These are phyloP conservation scores for Xylaria cubensis DNA, from an alignment of 495 filamentous ascomycete species.

Conservation along the genomic window DNA sequence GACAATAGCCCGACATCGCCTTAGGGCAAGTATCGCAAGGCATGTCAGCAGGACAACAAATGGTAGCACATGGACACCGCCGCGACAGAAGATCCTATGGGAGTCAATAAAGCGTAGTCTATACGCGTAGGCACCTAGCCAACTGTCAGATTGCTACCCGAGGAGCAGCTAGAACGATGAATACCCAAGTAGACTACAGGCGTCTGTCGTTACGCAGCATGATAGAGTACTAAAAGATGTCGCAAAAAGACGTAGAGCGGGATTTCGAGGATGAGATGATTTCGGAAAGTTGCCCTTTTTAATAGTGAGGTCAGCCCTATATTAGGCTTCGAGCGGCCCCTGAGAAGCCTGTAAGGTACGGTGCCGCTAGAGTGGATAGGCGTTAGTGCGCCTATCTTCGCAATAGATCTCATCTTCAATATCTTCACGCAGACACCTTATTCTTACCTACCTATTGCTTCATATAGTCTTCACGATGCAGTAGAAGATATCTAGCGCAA, in stretches of 20 bases:
- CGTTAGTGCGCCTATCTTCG: not conserved
- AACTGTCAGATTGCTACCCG: not conserved
- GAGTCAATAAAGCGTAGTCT: no score
- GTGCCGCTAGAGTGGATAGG: constrained; percentile 1
- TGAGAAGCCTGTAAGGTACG: not conserved
- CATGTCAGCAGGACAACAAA: no score
- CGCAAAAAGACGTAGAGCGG: not conserved
- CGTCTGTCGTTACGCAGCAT: not conserved
- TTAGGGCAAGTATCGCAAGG: no score
- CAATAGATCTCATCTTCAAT: no score
- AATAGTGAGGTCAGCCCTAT: not conserved
- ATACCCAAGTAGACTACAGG: not conserved
- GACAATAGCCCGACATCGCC: no score
- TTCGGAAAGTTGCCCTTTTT: not conserved
- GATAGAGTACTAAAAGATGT: not conserved
- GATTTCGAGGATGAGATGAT: not conserved
- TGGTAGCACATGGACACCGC: no score
- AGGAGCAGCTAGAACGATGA: not conserved
- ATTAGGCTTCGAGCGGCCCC: not conserved
- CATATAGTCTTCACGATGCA: no score
- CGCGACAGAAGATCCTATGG: no score
- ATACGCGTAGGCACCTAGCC: not conserved
- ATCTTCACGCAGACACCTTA: no score
- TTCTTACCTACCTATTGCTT: no score
- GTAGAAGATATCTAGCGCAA: no score